Evolutionary conservation across 257 asterid species (phyloP).

Genomic region (Echites panduratus): DNA sequence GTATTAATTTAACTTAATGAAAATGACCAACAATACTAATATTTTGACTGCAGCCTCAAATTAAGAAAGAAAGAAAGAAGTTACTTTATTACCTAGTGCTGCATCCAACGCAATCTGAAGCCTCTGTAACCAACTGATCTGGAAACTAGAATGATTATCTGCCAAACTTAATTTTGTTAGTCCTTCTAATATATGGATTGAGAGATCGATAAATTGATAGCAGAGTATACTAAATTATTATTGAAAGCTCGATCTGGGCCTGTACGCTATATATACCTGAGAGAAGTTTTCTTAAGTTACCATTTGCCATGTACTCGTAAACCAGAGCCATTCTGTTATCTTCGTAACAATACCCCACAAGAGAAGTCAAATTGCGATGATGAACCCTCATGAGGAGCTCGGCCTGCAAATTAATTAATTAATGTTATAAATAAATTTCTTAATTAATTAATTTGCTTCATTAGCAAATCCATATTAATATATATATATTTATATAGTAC

Average conservation of each 20-base stretch:
- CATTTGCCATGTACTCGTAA: constrained; percentile 41
- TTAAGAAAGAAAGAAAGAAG: too few relatives aligned
- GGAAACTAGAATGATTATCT: constrained; percentile 10
- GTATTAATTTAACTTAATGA: too few relatives aligned
- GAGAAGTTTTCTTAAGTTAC: constrained; percentile 29
- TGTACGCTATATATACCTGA: constrained; percentile 20
- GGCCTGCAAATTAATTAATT: constrained; percentile 20
- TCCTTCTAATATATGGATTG: too few relatives aligned
- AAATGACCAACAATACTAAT: too few relatives aligned
- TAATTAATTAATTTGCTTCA: too few relatives aligned
- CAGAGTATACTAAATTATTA: too few relatives aligned
- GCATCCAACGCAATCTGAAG: constrained; percentile 32
- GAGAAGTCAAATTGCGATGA: constrained; percentile 33
- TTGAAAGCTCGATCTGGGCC: too few relatives aligned
- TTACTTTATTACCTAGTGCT: constrained; percentile 29
- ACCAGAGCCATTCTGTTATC: constrained; percentile 30
- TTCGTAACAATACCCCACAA: constrained; percentile 42
- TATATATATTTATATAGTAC: too few relatives aligned
- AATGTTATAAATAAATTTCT: too few relatives aligned
- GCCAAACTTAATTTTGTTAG: background rate
- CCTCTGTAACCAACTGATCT: constrained; percentile 35
- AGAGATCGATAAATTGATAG: too few relatives aligned
- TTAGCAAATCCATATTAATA: too few relatives aligned
- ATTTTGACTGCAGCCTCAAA: too few relatives aligned
- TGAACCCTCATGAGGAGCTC: constrained; percentile 36